Evolutionary conservation across 192 early-diverging fungal genomes (phyloP), one percentile per base, ranked within the genome.

Genomic region (Geranomyces michiganensis): DNA sequence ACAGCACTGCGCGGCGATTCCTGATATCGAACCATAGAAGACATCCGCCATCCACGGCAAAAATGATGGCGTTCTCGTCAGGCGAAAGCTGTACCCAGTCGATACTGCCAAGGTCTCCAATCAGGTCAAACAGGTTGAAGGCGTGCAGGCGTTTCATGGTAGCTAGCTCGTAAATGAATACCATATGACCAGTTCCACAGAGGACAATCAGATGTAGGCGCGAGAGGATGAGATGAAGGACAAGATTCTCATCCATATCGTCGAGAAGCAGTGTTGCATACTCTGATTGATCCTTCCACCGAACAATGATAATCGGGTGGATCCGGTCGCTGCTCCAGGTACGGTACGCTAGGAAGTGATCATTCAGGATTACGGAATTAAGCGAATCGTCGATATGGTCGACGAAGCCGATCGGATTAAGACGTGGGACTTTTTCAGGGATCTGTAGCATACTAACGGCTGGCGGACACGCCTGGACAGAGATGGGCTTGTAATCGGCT

Each of bases 321-420:
- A 64, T 64, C 41, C 62, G 62, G 62, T 64, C 44, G 62, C 21
- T 26, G 36, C 21, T 26, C 41, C 43, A 64, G 41, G 62, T 64
- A 4, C 62, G 62, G 62, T 64, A 64, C 21, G 62, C 62, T 22
- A 64, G 10, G 21, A 45, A 64, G 62, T 64, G 62, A 36, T 64
- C 62, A 41, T 64, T 64, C 9, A 64, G 15, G 8, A 64, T 64
- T 12, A 64, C 43, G 13, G 62, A 31, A 36, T 64, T 64, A 14
- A 64, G 62, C 21, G 62, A 64, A 21, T 64, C 62, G 29, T 64
- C 62, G 27, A 64, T 64, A 36, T 64, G 15, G n/a, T 64, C 62
- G 43, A 64, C 41, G 32, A 21, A 1, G 4, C 33, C 62, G 21
- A 45, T 43, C 1, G 62, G 62, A 4, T 64, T 14, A 21, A 64